Evolutionary conservation across 208 protist genomes (phyloP), one percentile per base, ranked within the genome.

Genomic region (Leptomonas pyrrhocoris): DNA sequence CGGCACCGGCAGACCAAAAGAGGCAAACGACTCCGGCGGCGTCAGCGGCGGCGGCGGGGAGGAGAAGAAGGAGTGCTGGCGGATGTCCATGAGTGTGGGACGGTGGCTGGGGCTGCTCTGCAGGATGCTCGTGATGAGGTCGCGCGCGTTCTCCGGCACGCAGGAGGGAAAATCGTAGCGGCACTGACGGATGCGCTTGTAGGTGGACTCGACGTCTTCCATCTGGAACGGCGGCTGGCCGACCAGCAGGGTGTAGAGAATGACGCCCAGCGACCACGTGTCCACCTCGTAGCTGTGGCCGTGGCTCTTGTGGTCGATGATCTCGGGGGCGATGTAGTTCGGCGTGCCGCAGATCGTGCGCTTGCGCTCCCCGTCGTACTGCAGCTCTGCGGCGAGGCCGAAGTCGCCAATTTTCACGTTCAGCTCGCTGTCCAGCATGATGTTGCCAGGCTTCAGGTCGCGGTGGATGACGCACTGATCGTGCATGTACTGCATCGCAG

Each of bases 141-240:
- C 85, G 63, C 94, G 93, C 49, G 85, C 61, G 16, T 79, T 80
- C 23, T 99, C 79, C 3, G 65, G 59, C 9, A 96, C 64, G 43
- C 73, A 57, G 5, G 64, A 13, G 0, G 98, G 98, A 72, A 99
- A 98, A 25, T 87, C 75, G 84, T 99, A 99, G 36, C 82, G 72
- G 66, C 94, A 96, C 56, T 93, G 71, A 21, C 81, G 74, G 68
- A 99, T 99, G 40, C 93, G 84, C 49, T 92, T 83, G 85, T 99
- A 99, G 23, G 98, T 99, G 11, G 83, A 81, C 78, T 99, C 97
- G 9, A 99, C 89, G 66, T 98, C 89, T 18, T 71, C 77, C 45
- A 98, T 99, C 85, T 99, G 97, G 77, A 99, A 99, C 2, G 98
- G 98, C 40, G 98, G 98, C 62, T 95, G 88, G 31, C 98, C 98